Evolutionary conservation across 2,329 filamentous ascomycete genomes (phyloP), one percentile per base, ranked within the genome.

Genomic region (Venturia aucupariae): DNA sequence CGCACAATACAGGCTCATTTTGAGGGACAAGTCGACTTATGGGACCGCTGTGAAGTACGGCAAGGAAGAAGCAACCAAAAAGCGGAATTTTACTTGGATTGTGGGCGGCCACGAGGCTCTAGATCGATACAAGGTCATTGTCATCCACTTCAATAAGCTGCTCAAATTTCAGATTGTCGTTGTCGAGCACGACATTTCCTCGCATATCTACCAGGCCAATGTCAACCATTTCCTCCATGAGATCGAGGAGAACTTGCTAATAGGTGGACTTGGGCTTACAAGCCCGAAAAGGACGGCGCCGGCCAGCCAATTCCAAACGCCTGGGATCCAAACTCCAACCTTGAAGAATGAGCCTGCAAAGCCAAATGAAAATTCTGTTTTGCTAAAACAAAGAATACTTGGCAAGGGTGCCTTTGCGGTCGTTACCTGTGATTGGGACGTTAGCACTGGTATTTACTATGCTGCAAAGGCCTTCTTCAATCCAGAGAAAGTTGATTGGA

Each of bases 21-120:
- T 62, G 39, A n/a, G 39, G 13, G 60, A 62, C 60, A 22, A 22
- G 19, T 63, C 61, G 35, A 63, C n/a, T 39, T 24, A 63, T 46
- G 61, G 61, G 19, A 63, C 61, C 61, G 38, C 35, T 32, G 61
- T 63, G 24, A 60, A n/a, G 22, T 63, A 63, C 48, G 48, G 60
- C 61, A 24, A 38, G 24, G 27, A 60, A 19, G 48, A 15, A 42
- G 22, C 15, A 30, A 27, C 19, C 4, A 22, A 4, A 24, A 44
- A 32, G 22, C 55, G 55, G 8, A 60, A 60, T 35, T 60, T 60
- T 38, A 27, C 22, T n/a, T 60, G 55, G 55, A 60, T 60, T n/a
- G 8, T 60, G 5, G 55, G 61, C 62, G 54, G 62, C n/a, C 63
- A 41, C 17, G n/a, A 63, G 41, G 11, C 30, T 10, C 61, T 17